Evolutionary conservation across 208 protist species (phyloP).

Genomic region (Angomonas deanei): DNA sequence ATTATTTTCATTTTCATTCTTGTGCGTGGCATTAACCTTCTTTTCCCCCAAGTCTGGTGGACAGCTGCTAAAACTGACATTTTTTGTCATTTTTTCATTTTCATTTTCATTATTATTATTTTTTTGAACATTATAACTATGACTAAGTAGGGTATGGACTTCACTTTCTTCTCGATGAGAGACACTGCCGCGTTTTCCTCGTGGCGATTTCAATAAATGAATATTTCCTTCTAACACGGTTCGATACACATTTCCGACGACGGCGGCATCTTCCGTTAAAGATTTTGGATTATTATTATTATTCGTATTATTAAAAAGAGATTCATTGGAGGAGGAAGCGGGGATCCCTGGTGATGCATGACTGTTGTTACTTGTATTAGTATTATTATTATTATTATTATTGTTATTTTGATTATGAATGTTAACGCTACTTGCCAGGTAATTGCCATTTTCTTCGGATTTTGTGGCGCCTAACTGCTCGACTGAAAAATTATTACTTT

Average conservation of each 20-base stretch:
- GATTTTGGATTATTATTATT: background rate
- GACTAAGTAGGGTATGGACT: background rate
- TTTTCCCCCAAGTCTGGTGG: background rate
- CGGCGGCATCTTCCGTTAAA: background rate
- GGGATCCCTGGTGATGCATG: too few species aligned
- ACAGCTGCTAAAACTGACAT: background rate
- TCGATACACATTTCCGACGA: background rate
- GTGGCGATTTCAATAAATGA: background rate
- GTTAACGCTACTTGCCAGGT: too few species aligned
- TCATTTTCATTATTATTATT: background rate
- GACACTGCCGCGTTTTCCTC: background rate
- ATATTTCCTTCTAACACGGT: background rate
- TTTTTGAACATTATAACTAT: background rate
- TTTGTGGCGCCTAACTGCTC: background rate
- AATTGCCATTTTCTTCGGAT: too few species aligned
- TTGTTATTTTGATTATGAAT: too few species aligned
- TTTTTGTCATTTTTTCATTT: background rate
- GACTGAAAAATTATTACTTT: background rate
- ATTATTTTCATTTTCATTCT: background rate
- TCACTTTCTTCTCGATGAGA: background rate
- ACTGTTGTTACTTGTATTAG: background rate
- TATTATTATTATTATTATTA: constrained; percentile 1
- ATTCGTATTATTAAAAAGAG: background rate
- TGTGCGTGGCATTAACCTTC: background rate
- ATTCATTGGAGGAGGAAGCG: too few species aligned